Evolutionary conservation across 2,329 filamentous ascomycete species (phyloP).

Genomic region (Scedosporium dehoogii): DNA sequence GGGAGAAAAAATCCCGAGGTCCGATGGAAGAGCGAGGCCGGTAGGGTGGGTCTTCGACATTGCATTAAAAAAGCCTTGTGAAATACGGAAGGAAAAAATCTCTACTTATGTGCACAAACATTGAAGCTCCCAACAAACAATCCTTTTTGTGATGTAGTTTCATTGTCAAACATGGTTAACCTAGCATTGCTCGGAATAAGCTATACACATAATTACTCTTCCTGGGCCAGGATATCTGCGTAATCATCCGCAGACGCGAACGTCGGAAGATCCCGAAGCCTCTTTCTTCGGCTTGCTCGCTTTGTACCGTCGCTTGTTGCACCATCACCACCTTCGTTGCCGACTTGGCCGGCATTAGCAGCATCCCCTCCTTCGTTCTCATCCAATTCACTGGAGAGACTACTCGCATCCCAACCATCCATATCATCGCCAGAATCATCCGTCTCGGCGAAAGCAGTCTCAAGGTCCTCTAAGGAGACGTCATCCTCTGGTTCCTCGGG

Average conservation of each 20-base stretch:
- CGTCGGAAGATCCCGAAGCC: constrained; percentile 78
- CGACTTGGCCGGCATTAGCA: constrained; percentile 33
- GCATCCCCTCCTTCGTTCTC: constrained; percentile 26
- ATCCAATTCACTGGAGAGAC: constrained; percentile 21
- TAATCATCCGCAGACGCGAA: constrained; percentile 95
- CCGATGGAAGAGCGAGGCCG: background rate
- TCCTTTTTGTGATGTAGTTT: background rate
- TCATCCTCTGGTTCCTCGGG: constrained; percentile 46
- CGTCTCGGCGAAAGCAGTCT: constrained; percentile 38
- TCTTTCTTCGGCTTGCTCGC: constrained; percentile 57
- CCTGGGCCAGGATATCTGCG: constrained; percentile 68
- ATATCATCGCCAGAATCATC: constrained; percentile 37
- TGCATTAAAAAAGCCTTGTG: too few relatives aligned
- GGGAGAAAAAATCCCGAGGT: background rate
- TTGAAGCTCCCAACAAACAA: too few relatives aligned
- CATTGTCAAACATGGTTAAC: background rate
- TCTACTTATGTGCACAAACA: too few relatives aligned
- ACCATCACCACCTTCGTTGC: constrained; percentile 24
- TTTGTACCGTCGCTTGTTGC: constrained; percentile 52
- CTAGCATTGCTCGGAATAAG: background rate
- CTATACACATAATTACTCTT: constrained; percentile 37
- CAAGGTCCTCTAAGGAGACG: constrained; percentile 37
- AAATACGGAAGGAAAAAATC: too few relatives aligned
- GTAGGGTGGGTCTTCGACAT: background rate
- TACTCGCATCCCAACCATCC: constrained; percentile 34